A percentile compares a stretch with the other conserved stretches of the same genome.
These are phyloP conservation scores for Candida tetrigidarum DNA, from an alignment of 1,139 yeast species.

Conservation along the genomic window DNA sequence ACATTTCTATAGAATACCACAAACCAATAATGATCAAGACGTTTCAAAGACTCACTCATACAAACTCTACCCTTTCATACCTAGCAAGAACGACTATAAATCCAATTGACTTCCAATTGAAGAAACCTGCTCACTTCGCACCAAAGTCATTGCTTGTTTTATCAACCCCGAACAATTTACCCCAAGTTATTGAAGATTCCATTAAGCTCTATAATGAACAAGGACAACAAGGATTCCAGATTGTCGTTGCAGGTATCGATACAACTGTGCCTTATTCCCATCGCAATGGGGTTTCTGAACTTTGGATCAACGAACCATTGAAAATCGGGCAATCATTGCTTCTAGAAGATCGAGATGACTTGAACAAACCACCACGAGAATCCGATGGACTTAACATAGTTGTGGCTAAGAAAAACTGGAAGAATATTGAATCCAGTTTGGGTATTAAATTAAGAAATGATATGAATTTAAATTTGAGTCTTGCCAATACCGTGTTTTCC, in stretches of 20 bases:
- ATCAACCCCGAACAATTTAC: conserved; percentile 49
- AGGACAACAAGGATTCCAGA: conserved; percentile 33
- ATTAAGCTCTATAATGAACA: conserved; percentile 30
- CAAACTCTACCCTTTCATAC: conserved; percentile 4
- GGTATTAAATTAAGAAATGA: conserved; percentile 22
- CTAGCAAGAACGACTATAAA: conserved; percentile 25
- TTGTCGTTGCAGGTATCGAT: conserved; percentile 54
- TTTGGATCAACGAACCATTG: conserved; percentile 47
- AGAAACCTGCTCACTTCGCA: conserved; percentile 20
- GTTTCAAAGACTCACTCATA: conserved; percentile 8
- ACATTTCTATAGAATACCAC: neutral
- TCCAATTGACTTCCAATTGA: conserved; percentile 20
- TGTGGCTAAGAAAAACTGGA: conserved; percentile 45
- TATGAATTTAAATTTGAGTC: conserved; percentile 26
- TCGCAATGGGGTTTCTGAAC: conserved; percentile 49
- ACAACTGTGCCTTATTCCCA: conserved; percentile 41
- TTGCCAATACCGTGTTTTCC: conserved; percentile 47
- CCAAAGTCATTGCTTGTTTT: conserved; percentile 35
- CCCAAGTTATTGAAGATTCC: conserved; percentile 35
- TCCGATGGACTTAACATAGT: conserved; percentile 41
- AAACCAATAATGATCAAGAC: conserved; percentile 8
- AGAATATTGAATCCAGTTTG: conserved; percentile 30
- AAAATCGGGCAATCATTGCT: conserved; percentile 24
- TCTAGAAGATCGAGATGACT: conserved; percentile 30
- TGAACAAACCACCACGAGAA: conserved; percentile 25